These are phyloP conservation scores for Leccinum subgranulosum DNA, from an alignment of 768 basidiomycete genomes.

Conservation along the genomic window DNA sequence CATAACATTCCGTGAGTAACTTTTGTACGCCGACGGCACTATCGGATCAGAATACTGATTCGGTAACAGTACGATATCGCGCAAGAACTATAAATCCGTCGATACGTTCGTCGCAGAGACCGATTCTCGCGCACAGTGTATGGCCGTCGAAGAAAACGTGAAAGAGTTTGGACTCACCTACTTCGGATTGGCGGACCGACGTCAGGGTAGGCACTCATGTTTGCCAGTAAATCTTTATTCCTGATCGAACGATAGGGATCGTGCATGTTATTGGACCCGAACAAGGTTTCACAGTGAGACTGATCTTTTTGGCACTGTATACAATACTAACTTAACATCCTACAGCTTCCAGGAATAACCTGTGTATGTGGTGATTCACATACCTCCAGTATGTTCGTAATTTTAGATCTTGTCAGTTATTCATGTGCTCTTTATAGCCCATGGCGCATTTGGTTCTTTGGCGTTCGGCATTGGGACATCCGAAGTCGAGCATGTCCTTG, in stretches of 20 bases:
- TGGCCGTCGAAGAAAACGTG: constrained; percentile 84
- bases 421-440: constrained; percentile 46
- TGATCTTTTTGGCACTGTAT: not conserved
- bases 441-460: constrained; percentile 90
- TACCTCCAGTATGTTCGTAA: constrained; percentile 68
- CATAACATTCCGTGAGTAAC: constrained; percentile 79
- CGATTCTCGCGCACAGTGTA: constrained; percentile 81
- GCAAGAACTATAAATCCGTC: constrained; percentile 72
- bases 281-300: constrained; percentile 80
- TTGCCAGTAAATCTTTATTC: not conserved
- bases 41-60: not conserved
- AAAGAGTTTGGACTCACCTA: constrained; percentile 91
- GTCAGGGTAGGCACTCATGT: constrained; percentile 59
- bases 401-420: not conserved
- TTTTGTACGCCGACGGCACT: not conserved
- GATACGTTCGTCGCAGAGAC: constrained; percentile 77
- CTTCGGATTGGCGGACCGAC: constrained; percentile 85
- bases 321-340: constrained; percentile 5
- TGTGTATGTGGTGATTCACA: constrained; percentile 94
- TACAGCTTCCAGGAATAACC: constrained; percentile 69
- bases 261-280: constrained; percentile 92
- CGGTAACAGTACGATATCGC: constrained; percentile 56
- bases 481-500: constrained; percentile 92
- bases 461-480: constrained; percentile 94
- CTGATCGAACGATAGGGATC: constrained; percentile 50